Conservation (phyloP, 306 rosid genomes). For the Leucaena leucocephala region DNA sequence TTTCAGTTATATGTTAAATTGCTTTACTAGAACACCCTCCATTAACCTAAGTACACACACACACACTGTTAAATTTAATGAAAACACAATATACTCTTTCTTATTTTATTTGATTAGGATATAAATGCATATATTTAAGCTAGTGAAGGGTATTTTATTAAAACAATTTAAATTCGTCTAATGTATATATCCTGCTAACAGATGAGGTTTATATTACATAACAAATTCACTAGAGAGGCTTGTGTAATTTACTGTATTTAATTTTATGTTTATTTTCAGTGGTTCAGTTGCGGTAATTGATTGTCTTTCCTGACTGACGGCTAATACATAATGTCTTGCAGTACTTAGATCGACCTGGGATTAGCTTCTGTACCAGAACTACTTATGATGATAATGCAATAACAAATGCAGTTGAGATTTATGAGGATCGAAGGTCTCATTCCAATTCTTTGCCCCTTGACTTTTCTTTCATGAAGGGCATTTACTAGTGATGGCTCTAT, state of each 20-base stretch:
- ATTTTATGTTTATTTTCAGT: neutral
- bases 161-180: neutral
- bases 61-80: neutral
- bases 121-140: neutral
- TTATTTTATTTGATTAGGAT: neutral
- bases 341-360: conserved; percentile 77
- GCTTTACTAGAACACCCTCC: neutral
- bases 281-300: neutral
- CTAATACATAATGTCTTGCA: conserved; percentile 39
- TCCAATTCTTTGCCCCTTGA: conserved; percentile 5
- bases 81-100: neutral
- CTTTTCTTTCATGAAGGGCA: neutral
- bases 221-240: neutral
- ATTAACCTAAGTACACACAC: neutral
- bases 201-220: neutral
- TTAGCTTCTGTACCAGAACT: conserved; percentile 77
- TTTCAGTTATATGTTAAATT: neutral
- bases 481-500: neutral
- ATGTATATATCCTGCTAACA: neutral
- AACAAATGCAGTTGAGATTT: conserved; percentile 82
- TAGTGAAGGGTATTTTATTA: neutral
- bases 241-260: neutral
- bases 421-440: conserved; percentile 61
- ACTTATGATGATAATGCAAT: conserved; percentile 82
- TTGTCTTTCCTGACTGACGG: neutral